Evolutionary conservation across 768 basidiomycete genomes (phyloP).

Genomic region (Dioszegia hungarica): DNA sequence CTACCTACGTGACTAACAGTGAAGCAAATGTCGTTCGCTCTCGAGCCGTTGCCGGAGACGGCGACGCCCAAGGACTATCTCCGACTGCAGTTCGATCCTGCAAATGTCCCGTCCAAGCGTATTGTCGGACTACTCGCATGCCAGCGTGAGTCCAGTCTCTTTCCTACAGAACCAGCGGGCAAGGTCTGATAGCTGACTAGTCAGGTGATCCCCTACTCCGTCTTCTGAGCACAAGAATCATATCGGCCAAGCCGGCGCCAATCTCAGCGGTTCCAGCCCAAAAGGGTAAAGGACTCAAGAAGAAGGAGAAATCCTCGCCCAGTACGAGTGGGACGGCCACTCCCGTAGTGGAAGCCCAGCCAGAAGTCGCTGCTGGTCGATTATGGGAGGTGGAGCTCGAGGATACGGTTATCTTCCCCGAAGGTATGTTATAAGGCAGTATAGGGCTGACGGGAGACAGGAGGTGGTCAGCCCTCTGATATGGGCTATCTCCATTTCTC

Average conservation of each 20-base stretch:
- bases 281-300: conserved; percentile 31
- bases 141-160: conserved; percentile 34
- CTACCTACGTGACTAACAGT: too few relatives aligned
- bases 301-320: conserved; percentile 13
- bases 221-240: conserved; percentile 20
- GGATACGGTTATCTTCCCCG: conserved; percentile 48
- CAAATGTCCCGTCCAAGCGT: conserved; percentile 24
- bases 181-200: not conserved
- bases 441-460: conserved; percentile 15
- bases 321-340: not conserved
- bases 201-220: conserved; percentile 40
- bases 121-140: conserved; percentile 48
- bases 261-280: conserved; percentile 28
- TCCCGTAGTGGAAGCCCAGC: not conserved
- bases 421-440: conserved; percentile 27
- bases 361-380: conserved; percentile 10
- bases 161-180: not conserved
- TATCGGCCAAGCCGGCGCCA: conserved; percentile 18
- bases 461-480: conserved; percentile 48
- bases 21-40: not conserved
- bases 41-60: not conserved
- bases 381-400: conserved; percentile 43
- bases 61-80: conserved; percentile 40
- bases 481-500: conserved; percentile 26
- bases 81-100: conserved; percentile 40